Conservation (phyloP, 2,329 filamentous ascomycete genomes). For the Lasiodiplodia theobromae region DNA sequence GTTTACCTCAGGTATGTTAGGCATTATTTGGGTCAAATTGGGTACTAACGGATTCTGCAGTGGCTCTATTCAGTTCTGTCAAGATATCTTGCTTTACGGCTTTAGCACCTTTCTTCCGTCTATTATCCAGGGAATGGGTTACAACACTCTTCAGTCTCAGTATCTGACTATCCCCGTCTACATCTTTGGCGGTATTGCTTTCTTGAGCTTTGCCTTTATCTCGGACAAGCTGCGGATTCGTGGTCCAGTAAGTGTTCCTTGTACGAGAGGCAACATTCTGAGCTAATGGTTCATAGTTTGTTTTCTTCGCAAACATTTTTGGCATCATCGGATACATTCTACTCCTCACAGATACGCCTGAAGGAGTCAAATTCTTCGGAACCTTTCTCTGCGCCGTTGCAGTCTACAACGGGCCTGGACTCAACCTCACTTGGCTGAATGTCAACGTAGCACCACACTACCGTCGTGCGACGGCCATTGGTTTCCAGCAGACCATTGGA, state of each 20-base stretch:
- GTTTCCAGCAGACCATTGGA: slow-evolving; percentile 56
- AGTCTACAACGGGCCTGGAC: slow-evolving; percentile 47
- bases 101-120: slow-evolving; percentile 66
- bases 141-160: slow-evolving; percentile 59
- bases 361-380: slow-evolving; percentile 37
- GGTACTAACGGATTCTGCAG: slow-evolving; percentile 34
- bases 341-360: slow-evolving; percentile 29
- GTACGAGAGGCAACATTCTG: neutral
- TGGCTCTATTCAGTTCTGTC: slow-evolving; percentile 59
- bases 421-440: slow-evolving; percentile 57
- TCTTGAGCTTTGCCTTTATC: slow-evolving; percentile 54
- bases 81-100: slow-evolving; percentile 62
- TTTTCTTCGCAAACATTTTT: slow-evolving; percentile 33
- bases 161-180: slow-evolving; percentile 66
- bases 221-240: slow-evolving; percentile 52
- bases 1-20: slow-evolving; percentile 48
- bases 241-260: slow-evolving; percentile 29
- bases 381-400: slow-evolving; percentile 37
- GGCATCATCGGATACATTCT: slow-evolving; percentile 36
- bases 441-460: slow-evolving; percentile 58
- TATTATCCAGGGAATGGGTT: slow-evolving; percentile 62
- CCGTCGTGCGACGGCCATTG: slow-evolving; percentile 56
- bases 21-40: neutral
- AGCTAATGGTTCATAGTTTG: slow-evolving; percentile 15
- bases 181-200: slow-evolving; percentile 56